Evolutionary conservation across 305 asterid genomes (phyloP), one percentile per base, ranked within the genome.

Genomic region (Fraxinus sp.): DNA sequence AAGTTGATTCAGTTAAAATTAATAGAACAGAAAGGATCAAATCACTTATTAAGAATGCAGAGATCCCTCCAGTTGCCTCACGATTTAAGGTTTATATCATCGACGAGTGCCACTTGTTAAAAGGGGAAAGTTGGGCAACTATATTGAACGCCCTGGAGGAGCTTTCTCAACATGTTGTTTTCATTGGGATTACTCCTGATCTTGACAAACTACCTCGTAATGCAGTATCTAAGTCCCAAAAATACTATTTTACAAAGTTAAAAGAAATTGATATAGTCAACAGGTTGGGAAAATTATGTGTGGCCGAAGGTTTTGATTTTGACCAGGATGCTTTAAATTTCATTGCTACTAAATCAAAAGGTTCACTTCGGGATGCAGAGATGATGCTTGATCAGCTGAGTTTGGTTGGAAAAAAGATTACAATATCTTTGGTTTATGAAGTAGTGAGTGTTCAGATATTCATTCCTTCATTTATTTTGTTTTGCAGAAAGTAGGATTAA

Each of bases 321-420:
- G 96, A 90, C 7, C 88, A 66, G 82, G 95, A 90, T 49, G 98
- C 97, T 80, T 89, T 95, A 71, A 88, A 85, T 64, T 90, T 90
- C 86, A 86, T 93, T 78, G 93, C 97, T 68, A 71, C 86, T 62
- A 93, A 91, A 81, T 89, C 98, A 10, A 88, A 85, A 81, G 97
- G 97, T 77, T 95, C 98, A 26, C 82, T 95, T 55, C 88, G 97
- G 32, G 97, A 95, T 81, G 97, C 96, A 5, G 97, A 92, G 80
- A 93, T 90, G 93, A 91, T 89, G 94, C 97, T 95, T 70, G 98
- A 95, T 81, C 97, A 95, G 86, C 87, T 91, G 76, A 90, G 96
- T 86, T 87, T 95, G 91, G 91, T 95, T 7, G 98, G 97, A n/a
- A 91, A 90, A 89, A 92, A 89, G 82, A 93, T 93, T 68, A 89